A percentile compares a stretch with the other conserved stretches of the same genome.
phyloP scores from a whole-genome alignment of 2,329 filamentous ascomycete genomes.

The Sporothrix brunneoviolacea region DNA sequence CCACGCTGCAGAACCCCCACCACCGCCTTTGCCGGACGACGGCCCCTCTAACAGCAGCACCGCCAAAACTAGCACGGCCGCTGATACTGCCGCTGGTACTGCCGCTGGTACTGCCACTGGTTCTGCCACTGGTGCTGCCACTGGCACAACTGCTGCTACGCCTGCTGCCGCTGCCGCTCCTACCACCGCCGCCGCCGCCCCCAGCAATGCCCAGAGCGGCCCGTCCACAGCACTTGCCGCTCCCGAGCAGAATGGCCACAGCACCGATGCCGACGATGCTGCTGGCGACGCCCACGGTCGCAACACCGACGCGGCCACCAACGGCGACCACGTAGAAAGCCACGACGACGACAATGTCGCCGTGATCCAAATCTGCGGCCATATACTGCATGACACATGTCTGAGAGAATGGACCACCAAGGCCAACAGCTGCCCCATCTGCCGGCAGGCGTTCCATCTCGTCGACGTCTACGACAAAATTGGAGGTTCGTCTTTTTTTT shows the following conservation, averaged over 20 bases:
- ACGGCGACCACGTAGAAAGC: conserved; percentile 20
- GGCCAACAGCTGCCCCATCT: conserved; percentile 97
- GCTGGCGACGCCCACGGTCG: not conserved
- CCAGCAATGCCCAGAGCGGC: not conserved
- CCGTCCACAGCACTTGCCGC: conserved; percentile 2
- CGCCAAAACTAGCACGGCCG: not conserved
- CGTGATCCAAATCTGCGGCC: conserved; percentile 69
- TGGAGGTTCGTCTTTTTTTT: conserved; percentile 51
- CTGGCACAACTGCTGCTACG: too few relatives aligned
- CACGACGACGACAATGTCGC: conserved; percentile 43
- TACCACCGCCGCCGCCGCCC: not conserved
- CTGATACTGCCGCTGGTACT: not conserved
- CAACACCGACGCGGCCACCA: not conserved
- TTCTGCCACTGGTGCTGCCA: not conserved
- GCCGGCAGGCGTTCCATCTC: conserved; percentile 81
- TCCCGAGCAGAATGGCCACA: conserved; percentile 1
- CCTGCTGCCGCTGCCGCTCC: conserved; percentile 7
- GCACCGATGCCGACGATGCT: not conserved
- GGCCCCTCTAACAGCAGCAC: conserved; percentile 8
- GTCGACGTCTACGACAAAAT: conserved; percentile 76
- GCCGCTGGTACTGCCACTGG: not conserved
- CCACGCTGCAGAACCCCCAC: conserved; percentile 25
- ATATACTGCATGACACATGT: conserved; percentile 88
- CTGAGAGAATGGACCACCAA: conserved; percentile 91
- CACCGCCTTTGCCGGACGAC: conserved; percentile 15